phyloP scores from a whole-genome alignment of 352 stramenopile genomes.

The Globisporangium heterothallicum region DNA sequence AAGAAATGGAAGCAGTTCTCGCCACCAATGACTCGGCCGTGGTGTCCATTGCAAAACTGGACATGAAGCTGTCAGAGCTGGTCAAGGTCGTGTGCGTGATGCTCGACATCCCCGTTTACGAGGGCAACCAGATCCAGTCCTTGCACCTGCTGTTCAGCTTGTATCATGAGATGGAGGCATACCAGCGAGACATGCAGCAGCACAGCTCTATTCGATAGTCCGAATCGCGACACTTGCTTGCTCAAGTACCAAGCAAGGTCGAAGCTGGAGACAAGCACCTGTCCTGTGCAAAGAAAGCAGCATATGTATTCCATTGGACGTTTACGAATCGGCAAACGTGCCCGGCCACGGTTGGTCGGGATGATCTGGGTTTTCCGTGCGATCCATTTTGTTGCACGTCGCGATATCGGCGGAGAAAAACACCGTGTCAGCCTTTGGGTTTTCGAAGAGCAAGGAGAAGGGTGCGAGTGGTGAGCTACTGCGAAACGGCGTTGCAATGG shows the following conservation, averaged over 20 bases:
- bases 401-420: slow-evolving; percentile 72
- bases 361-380: slow-evolving; percentile 56
- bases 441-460: not conserved
- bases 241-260: too few species aligned
- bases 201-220: slow-evolving; percentile 13
- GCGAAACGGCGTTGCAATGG: not conserved
- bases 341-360: slow-evolving; percentile 62
- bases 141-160: slow-evolving; percentile 91
- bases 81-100: slow-evolving; percentile 81
- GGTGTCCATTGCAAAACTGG: slow-evolving; percentile 37
- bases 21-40: slow-evolving; percentile 10
- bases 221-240: too few species aligned
- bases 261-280: not conserved
- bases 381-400: slow-evolving; percentile 76
- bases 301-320: not conserved
- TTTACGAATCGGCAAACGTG: slow-evolving; percentile 57
- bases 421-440: slow-evolving; percentile 46
- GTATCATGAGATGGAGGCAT: slow-evolving; percentile 71
- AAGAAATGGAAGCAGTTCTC: slow-evolving; percentile 77
- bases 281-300: too few species aligned
- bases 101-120: slow-evolving; percentile 91
- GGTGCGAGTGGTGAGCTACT: not conserved
- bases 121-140: slow-evolving; percentile 72
- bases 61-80: slow-evolving; percentile 85
- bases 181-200: slow-evolving; percentile 42